Conservation (phyloP, 1,139 yeast genomes). For the Sugiyamaella novakii region DNA sequence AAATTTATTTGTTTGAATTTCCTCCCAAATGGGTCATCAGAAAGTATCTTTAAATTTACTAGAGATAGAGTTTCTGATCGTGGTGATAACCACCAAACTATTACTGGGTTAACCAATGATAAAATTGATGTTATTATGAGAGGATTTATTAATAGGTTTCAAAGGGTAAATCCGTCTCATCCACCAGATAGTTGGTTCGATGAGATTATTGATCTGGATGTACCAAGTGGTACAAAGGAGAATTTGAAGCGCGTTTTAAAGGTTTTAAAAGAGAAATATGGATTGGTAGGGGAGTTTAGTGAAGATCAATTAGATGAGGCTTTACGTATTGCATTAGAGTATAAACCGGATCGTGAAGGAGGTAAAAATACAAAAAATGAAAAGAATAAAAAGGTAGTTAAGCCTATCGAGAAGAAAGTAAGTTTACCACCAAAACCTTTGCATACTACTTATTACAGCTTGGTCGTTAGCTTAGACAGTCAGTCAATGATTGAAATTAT, state of each 20-base stretch:
- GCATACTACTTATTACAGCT: slow-evolving; percentile 10
- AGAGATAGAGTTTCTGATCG: slow-evolving; percentile 60
- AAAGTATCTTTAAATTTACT: slow-evolving; percentile 48
- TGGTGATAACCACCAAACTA: slow-evolving; percentile 91
- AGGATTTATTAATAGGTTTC: slow-evolving; percentile 72
- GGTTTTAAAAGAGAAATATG: slow-evolving; percentile 46
- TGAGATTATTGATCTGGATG: slow-evolving; percentile 57
- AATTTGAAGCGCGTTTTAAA: slow-evolving; percentile 55
- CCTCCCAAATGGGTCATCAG: slow-evolving; percentile 44
- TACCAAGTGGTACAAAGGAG: slow-evolving; percentile 53
- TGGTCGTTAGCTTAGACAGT: slow-evolving; percentile 8
- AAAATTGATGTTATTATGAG: slow-evolving; percentile 64
- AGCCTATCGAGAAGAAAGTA: not conserved
- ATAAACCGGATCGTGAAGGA: slow-evolving; percentile 29
- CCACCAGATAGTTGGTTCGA: slow-evolving; percentile 74
- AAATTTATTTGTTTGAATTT: slow-evolving; percentile 72
- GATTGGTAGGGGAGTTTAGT: slow-evolving; percentile 50
- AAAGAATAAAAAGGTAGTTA: not conserved
- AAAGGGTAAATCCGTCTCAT: slow-evolving; percentile 51
- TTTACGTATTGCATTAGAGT: slow-evolving; percentile 32
- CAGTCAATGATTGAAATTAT: slow-evolving; percentile 25
- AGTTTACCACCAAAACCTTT: not conserved
- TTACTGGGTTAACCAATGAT: slow-evolving; percentile 53
- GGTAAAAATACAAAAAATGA: not conserved
- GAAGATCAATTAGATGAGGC: slow-evolving; percentile 35